These are phyloP conservation scores for Leucosporidium creatinivorum DNA, from an alignment of 768 basidiomycete genomes.

Conservation along the genomic window DNA sequence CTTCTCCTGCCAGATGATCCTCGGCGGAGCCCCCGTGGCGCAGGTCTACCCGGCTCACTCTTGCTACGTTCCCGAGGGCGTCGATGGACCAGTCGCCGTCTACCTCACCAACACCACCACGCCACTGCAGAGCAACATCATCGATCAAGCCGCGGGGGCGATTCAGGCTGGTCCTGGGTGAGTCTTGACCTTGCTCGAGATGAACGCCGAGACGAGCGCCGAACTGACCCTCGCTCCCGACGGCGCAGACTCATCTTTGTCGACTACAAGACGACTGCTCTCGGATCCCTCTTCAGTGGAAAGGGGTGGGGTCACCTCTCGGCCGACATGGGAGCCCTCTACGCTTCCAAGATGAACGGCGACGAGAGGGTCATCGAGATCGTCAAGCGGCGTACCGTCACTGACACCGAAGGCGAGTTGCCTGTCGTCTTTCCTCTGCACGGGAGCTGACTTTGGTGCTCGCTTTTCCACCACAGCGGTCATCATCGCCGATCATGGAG, in stretches of 20 bases:
- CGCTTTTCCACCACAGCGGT: no score
- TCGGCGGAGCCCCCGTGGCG: constrained; percentile 55
- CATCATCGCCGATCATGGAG: no score
- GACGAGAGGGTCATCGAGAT: no score
- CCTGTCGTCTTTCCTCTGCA: no score
- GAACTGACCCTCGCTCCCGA: no score
- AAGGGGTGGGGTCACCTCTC: background rate
- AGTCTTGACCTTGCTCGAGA: constrained; percentile 3
- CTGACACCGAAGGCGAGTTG: no score
- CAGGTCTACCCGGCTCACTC: constrained; percentile 54
- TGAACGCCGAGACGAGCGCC: background rate
- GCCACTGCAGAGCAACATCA: constrained; percentile 58
- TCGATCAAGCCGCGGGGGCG: constrained; percentile 50
- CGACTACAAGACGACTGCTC: constrained; percentile 1
- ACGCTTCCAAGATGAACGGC: background rate
- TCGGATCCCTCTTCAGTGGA: background rate
- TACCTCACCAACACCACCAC: constrained; percentile 47
- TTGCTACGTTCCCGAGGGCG: constrained; percentile 58
- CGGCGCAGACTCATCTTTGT: constrained; percentile 21
- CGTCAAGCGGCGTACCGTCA: no score
- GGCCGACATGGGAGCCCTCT: background rate
- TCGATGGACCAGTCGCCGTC: constrained; percentile 51
- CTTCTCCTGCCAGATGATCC: constrained; percentile 64
- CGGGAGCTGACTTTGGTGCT: no score
- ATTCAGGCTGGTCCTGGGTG: constrained; percentile 63